Evolutionary conservation across 2,329 filamentous ascomycete species (phyloP).

Genomic region (Penicillium sp.): DNA sequence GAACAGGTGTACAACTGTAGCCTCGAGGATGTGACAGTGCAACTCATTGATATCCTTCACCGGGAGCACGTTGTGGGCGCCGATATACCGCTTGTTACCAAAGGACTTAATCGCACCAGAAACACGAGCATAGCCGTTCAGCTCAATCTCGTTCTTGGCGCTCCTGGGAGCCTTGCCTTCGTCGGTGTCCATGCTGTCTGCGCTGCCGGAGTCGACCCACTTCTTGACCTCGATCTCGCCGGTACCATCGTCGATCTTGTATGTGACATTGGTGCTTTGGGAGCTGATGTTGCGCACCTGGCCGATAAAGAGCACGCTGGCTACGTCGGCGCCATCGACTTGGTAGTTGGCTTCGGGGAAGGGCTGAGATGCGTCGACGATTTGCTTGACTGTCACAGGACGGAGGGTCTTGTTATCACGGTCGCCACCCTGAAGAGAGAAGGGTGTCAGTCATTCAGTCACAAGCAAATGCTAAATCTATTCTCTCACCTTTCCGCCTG

Average conservation of each 20-base stretch:
- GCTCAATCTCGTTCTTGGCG: conserved; percentile 63
- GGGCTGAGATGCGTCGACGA: conserved; percentile 79
- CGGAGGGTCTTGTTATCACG: conserved; percentile 81
- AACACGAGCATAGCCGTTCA: conserved; percentile 82
- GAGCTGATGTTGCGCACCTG: conserved; percentile 85
- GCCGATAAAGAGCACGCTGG: conserved; percentile 82
- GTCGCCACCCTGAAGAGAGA: conserved; percentile 49
- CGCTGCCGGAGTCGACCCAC: conserved; percentile 53
- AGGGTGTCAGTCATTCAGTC: neutral
- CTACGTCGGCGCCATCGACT: conserved; percentile 77
- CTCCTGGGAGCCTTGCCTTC: conserved; percentile 48
- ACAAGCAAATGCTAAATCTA: neutral
- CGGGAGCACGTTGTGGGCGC: conserved; percentile 78
- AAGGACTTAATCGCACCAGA: conserved; percentile 85
- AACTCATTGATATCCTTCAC: conserved; percentile 90
- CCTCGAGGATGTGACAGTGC: conserved; percentile 88
- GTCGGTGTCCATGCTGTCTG: conserved; percentile 54
- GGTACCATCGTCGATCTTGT: conserved; percentile 94
- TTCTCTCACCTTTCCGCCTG: conserved; percentile 48
- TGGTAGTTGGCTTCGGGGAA: conserved; percentile 78
- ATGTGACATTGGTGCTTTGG: conserved; percentile 91
- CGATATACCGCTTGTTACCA: conserved; percentile 81
- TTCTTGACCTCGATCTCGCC: conserved; percentile 78
- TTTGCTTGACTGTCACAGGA: conserved; percentile 94
- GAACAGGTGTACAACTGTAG: conserved; percentile 84